Evolutionary conservation across 2,329 filamentous ascomycete genomes (phyloP).

Genomic region (Juglanconis oblonga): DNA sequence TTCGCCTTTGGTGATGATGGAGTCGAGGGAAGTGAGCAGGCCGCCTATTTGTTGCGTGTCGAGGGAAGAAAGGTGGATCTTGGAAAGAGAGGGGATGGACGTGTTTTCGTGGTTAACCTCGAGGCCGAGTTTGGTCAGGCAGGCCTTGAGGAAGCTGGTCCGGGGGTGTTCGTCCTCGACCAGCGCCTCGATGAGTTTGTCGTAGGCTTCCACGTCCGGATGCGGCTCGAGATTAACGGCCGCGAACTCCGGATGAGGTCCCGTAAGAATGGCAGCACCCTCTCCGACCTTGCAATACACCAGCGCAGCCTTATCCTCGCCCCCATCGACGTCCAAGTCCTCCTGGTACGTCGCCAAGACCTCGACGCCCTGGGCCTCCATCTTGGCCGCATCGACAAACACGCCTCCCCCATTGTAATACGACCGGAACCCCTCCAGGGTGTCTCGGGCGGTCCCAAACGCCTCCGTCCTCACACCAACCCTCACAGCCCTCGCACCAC

Average conservation of each 20-base stretch:
- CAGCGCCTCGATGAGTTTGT: constrained; percentile 65
- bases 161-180: constrained; percentile 67
- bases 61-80: constrained; percentile 74
- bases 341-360: constrained; percentile 79
- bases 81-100: constrained; percentile 74
- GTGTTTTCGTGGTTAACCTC: constrained; percentile 67
- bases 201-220: constrained; percentile 66
- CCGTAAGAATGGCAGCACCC: constrained; percentile 76
- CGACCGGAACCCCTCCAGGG: constrained; percentile 63
- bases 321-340: constrained; percentile 71
- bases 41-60: constrained; percentile 64
- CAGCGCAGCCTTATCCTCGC: constrained; percentile 71
- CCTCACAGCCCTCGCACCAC: constrained; percentile 70
- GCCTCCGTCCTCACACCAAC: constrained; percentile 61
- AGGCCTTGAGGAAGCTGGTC: constrained; percentile 73
- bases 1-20: constrained; percentile 62
- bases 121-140: constrained; percentile 78
- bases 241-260: constrained; percentile 94
- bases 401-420: constrained; percentile 97
- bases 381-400: constrained; percentile 74
- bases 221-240: constrained; percentile 71
- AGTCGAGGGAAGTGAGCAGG: constrained; percentile 63
- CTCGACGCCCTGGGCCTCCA: constrained; percentile 65
- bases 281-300: constrained; percentile 81
- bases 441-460: constrained; percentile 46